Conservation (phyloP, 2,329 filamentous ascomycete species). For the Colletotrichum sojae region DNA sequence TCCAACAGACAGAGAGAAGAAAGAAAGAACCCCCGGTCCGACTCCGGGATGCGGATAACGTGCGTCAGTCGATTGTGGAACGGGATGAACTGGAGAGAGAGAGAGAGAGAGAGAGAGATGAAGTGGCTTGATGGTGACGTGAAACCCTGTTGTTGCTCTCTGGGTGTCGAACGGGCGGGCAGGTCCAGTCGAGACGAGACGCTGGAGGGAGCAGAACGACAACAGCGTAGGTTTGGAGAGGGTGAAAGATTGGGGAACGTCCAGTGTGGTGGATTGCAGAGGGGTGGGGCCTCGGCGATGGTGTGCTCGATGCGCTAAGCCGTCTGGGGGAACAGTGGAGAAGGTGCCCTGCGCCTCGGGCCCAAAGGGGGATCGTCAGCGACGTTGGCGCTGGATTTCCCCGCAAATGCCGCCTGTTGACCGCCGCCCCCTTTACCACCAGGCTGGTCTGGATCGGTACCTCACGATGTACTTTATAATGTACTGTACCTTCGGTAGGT, state of each 20-base stretch:
- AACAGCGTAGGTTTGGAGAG: neutral
- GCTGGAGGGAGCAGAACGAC: neutral
- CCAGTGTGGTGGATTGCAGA: conserved; percentile 16
- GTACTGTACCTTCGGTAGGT: neutral
- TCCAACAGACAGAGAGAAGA: neutral
- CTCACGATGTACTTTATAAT: neutral
- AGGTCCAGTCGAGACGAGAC: no score
- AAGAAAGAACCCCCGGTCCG: neutral
- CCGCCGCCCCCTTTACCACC: conserved; percentile 30
- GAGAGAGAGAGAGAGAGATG: neutral
- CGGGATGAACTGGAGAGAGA: conserved; percentile 12
- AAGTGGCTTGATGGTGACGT: conserved; percentile 6
- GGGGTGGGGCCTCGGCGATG: conserved; percentile 31
- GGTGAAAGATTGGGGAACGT: conserved; percentile 27
- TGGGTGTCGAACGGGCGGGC: neutral
- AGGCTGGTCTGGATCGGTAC: conserved; percentile 16
- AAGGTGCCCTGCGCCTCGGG: conserved; percentile 20
- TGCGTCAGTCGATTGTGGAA: conserved; percentile 14
- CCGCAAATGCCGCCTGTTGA: conserved; percentile 36
- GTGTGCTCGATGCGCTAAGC: conserved; percentile 36
- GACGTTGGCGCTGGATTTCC: conserved; percentile 34
- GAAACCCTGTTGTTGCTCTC: conserved; percentile 15
- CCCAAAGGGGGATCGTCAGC: conserved; percentile 14
- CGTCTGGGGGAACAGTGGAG: conserved; percentile 14
- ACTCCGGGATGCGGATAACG: conserved; percentile 1